Conservation (phyloP, 31 red algal species). For the Pterothamnion heteromorphum region DNA sequence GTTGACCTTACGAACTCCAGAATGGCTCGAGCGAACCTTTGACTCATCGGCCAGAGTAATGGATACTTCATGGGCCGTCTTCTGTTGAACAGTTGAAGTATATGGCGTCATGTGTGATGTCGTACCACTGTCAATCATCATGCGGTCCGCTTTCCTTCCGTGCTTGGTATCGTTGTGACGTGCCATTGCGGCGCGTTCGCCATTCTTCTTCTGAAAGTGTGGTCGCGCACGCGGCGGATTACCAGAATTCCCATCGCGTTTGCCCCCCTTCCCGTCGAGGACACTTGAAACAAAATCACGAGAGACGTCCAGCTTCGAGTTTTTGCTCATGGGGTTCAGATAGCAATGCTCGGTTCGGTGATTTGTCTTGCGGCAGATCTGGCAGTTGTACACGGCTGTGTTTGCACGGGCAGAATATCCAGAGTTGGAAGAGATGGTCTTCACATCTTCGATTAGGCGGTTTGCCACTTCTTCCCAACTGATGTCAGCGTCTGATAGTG, state of each 20-base stretch:
- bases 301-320: neutral
- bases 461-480: neutral
- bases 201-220: neutral
- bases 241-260: neutral
- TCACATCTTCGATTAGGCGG: conserved; percentile 23
- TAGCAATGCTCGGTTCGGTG: conserved; percentile 1
- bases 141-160: neutral
- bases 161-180: neutral
- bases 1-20: neutral
- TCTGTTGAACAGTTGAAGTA: neutral
- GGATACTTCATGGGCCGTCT: neutral
- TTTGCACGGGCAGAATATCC: neutral
- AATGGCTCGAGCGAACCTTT: neutral
- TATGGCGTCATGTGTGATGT: conserved; percentile 41
- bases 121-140: conserved; percentile 36
- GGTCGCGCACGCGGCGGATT: neutral
- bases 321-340: neutral
- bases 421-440: neutral
- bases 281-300: neutral
- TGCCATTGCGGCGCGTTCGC: neutral
- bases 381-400: neutral
- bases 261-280: neutral
- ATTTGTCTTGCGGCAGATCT: neutral
- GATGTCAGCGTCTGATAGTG: neutral
- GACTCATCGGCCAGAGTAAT: conserved; percentile 34